A percentile compares a stretch with the other conserved stretches of the same genome.
Conservation (phyloP, 371 early-diverging fungal species). For the Apophysomyces ossiformis region DNA sequence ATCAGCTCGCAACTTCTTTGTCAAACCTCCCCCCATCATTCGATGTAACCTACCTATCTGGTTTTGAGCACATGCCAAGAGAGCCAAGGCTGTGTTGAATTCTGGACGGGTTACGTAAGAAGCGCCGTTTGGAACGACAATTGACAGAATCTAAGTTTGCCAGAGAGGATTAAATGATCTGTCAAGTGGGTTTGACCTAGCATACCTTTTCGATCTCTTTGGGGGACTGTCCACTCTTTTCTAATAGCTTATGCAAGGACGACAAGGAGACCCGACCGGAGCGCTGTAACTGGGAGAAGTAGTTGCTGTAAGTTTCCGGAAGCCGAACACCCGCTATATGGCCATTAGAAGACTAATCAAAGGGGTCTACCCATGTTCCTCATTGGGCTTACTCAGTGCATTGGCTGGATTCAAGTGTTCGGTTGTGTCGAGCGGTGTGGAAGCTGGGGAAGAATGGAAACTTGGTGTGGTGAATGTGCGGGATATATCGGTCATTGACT, state of each 20-base stretch:
- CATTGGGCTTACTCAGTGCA: background rate
- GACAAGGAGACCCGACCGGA: conserved; percentile 47
- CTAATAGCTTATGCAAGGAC: conserved; percentile 33
- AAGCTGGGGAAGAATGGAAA: background rate
- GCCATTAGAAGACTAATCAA: background rate
- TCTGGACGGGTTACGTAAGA: conserved; percentile 65
- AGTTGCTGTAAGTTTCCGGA: conserved; percentile 50
- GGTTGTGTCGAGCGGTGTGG: background rate
- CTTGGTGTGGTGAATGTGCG: background rate
- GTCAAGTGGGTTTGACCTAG: background rate
- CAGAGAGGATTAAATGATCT: background rate
- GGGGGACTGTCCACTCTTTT: conserved; percentile 22
- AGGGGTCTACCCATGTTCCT: background rate
- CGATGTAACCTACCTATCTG: conserved; percentile 61
- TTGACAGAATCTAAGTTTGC: conserved; percentile 31
- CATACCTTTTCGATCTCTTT: conserved; percentile 41
- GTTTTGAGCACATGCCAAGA: conserved; percentile 78
- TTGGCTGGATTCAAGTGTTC: conserved; percentile 4
- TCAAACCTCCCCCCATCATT: background rate
- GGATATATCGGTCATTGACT: conserved; percentile 2
- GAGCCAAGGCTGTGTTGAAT: conserved; percentile 72
- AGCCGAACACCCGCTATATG: conserved; percentile 47
- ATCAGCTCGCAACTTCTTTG: background rate
- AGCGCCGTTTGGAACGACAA: conserved; percentile 52
- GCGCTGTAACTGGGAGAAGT: conserved; percentile 52